Evolutionary conservation across 2,329 filamentous ascomycete species (phyloP), one percentile per base, ranked within the genome.

Genomic region (Xylariaceae sp.): DNA sequence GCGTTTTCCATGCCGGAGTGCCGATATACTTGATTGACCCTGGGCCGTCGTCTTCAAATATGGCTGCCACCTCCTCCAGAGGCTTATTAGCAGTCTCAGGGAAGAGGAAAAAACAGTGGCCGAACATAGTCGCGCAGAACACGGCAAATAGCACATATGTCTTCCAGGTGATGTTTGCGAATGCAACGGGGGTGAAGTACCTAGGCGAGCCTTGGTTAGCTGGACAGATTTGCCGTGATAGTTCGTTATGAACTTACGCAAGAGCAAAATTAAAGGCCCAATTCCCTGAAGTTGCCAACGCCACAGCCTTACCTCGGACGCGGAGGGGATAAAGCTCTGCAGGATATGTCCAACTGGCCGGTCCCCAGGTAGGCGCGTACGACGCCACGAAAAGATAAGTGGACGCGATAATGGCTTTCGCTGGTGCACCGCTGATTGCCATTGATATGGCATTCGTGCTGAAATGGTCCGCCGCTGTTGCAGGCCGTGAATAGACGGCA

Each of bases 311-410:
- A 51, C 76, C 77, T 54, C 78, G 73, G 45, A 70, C 68, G n/a
- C 72, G 70, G 32, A 74, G 68, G 16, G 73, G 73, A 63, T 71
- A 79, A 30, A 79, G 67, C 65, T 79, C 77, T 5, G 76, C 68
- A 51, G 70, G 75, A 66, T 74, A 78, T 42, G 68, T 72, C 75
- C 71, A 79, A 47, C 72, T 74, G 45, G 66, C 68, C 49, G 68
- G 70, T 16, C 71, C 76, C 76, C 68, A 75, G 32, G 70, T 76
- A 13, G 70, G 72, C 40, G 76, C 75, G 60, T 70, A 78, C 19
- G 70, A 73, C 0, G 80, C 81, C 16, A 85, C 81, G 51, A 85
- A 83, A 34, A 81, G 79, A 57, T 87, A 88, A 0, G 83, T 86
- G 60, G 78, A 84, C 1, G 84, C 83, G 51, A 88, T 81, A 58